These are phyloP conservation scores for Leishmania aethiopica DNA, from an alignment of 208 protist genomes.

Conservation along the genomic window DNA sequence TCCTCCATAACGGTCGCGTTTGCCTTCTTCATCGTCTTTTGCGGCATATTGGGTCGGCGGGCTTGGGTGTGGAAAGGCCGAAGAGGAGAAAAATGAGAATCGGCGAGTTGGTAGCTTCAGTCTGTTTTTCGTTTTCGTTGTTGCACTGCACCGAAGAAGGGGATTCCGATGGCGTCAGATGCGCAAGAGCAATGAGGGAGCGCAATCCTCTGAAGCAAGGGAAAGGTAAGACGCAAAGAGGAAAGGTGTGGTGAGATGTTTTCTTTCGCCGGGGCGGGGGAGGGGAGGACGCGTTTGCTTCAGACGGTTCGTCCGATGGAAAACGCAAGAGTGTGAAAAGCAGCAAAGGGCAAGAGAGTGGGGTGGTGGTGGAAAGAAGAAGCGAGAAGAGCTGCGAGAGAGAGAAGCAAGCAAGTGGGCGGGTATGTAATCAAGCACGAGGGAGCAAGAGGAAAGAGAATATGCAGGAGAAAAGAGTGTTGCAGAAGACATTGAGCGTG, in stretches of 20 bases:
- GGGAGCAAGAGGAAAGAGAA: neutral
- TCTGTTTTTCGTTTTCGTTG: neutral
- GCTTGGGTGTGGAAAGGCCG: neutral
- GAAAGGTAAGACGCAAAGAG: neutral
- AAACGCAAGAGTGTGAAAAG: constrained; percentile 1
- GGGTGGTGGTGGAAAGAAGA: neutral
- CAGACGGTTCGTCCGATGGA: neutral
- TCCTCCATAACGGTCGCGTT: constrained; percentile 7
- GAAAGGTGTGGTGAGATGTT: neutral
- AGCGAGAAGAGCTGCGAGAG: neutral
- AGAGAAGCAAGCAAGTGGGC: neutral
- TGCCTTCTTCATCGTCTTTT: constrained; percentile 5
- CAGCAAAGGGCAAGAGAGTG: neutral
- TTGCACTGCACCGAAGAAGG: neutral
- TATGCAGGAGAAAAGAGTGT: neutral
- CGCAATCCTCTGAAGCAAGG: neutral
- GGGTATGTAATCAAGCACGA: neutral
- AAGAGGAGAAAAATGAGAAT: neutral
- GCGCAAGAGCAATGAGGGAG: neutral
- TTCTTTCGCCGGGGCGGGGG: neutral
- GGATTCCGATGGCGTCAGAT: neutral
- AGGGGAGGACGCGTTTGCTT: neutral
- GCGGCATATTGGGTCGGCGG: neutral
- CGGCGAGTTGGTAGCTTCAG: neutral
- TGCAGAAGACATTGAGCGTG: neutral